These are phyloP conservation scores for Saturnispora quitensis DNA, from an alignment of 805 yeast species.

Conservation along the genomic window DNA sequence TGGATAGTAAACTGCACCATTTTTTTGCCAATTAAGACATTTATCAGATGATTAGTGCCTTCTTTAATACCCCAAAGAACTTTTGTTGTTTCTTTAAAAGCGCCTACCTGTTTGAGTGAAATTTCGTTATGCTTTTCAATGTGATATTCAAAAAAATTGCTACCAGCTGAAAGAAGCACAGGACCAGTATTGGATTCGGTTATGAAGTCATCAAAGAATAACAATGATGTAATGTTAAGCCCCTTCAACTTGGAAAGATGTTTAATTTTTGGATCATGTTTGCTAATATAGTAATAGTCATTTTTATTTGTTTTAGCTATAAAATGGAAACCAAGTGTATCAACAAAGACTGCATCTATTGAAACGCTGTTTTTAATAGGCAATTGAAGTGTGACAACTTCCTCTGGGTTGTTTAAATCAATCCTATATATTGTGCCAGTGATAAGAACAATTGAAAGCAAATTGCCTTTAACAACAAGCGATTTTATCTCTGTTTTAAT, in stretches of 20 bases:
- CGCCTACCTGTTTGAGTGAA: constrained; percentile 22
- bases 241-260: constrained; percentile 40
- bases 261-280: constrained; percentile 32
- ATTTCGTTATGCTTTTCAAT: constrained; percentile 38
- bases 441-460: constrained; percentile 44
- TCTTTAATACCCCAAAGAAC: not conserved
- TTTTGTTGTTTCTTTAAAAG: not conserved
- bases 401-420: constrained; percentile 55
- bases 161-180: constrained; percentile 43
- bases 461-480: constrained; percentile 47
- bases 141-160: constrained; percentile 38
- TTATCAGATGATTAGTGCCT: not conserved
- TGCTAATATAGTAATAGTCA: constrained; percentile 41
- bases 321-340: constrained; percentile 43
- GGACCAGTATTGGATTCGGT: constrained; percentile 32
- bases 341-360: constrained; percentile 33
- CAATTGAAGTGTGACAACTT: constrained; percentile 36
- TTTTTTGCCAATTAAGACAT: not conserved
- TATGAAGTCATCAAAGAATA: constrained; percentile 25
- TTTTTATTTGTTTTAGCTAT: constrained; percentile 38
- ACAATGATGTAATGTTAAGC: constrained; percentile 34
- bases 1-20: constrained; percentile 4
- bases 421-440: constrained; percentile 53
- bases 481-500: constrained; percentile 31
- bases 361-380: constrained; percentile 20